phyloP scores from a whole-genome alignment of 305 asterid genomes.

The Fraxinus ornus region DNA sequence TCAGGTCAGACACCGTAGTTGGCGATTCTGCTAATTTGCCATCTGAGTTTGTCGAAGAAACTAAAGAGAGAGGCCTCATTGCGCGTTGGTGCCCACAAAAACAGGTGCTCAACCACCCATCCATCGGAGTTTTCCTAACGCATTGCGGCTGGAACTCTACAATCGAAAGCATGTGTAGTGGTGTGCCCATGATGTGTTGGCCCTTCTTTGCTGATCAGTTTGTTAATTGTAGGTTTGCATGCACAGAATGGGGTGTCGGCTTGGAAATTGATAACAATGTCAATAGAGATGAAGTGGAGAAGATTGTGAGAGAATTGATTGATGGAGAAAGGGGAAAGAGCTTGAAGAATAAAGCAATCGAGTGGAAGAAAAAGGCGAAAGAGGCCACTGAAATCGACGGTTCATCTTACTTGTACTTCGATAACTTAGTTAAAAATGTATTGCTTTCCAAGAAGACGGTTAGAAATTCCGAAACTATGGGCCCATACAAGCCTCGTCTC shows the following conservation, averaged over 20 bases:
- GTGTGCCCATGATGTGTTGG: slow-evolving; percentile 54
- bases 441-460: not conserved
- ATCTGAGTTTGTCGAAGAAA: slow-evolving; percentile 23
- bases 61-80: slow-evolving; percentile 32
- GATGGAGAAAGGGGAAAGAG: slow-evolving; percentile 36
- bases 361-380: slow-evolving; percentile 36
- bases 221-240: slow-evolving; percentile 36
- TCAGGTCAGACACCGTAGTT: slow-evolving; percentile 28
- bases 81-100: slow-evolving; percentile 47
- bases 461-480: not conserved
- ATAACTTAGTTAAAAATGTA: slow-evolving; percentile 26
- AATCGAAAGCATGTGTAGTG: slow-evolving; percentile 34
- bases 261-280: slow-evolving; percentile 32
- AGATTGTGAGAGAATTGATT: slow-evolving; percentile 37
- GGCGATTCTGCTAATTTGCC: slow-evolving; percentile 15
- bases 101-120: slow-evolving; percentile 37
- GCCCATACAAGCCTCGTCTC: not conserved
- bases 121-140: slow-evolving; percentile 37
- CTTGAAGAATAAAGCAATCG: slow-evolving; percentile 32
- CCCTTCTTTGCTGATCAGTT: slow-evolving; percentile 49
- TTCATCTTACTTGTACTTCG: slow-evolving; percentile 35
- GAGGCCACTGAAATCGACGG: slow-evolving; percentile 28
- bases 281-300: slow-evolving; percentile 33
- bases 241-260: slow-evolving; percentile 48
- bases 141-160: slow-evolving; percentile 60